A percentile compares a stretch with the other conserved stretches of the same genome.
Conservation (phyloP, 495 filamentous ascomycete species). For the Aspergillus baeticus region DNA sequence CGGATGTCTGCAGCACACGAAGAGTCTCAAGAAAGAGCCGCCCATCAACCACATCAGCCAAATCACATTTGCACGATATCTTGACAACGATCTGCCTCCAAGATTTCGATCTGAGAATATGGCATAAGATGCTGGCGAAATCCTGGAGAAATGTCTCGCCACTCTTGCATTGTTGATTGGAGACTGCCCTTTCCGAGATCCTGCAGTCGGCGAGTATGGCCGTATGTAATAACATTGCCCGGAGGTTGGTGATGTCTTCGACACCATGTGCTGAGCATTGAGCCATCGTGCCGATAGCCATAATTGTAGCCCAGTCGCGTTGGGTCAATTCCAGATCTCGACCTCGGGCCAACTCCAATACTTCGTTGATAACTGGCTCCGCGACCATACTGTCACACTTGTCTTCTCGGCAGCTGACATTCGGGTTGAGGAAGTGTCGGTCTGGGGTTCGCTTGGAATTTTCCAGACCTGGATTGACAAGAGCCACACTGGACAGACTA, state of each 20-base stretch:
- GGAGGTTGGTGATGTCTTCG: neutral
- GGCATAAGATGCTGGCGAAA: neutral
- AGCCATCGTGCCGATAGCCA: conserved; percentile 3
- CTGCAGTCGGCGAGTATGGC: conserved; percentile 15
- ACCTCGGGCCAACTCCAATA: neutral
- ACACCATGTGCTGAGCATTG: neutral
- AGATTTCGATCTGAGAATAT: conserved; percentile 2
- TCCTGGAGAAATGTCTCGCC: conserved; percentile 1
- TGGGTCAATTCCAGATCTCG: neutral
- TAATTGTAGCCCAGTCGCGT: conserved; percentile 6
- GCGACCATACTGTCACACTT: neutral
- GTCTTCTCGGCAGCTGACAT: neutral
- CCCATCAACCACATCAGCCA: conserved; percentile 66
- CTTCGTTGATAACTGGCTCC: neutral
- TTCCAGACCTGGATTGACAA: too few relatives aligned
- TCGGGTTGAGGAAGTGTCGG: neutral
- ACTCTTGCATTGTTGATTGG: neutral
- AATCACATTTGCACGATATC: conserved; percentile 37
- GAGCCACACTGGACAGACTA: too few relatives aligned
- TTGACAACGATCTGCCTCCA: conserved; percentile 19
- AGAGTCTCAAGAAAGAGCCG: conserved; percentile 46
- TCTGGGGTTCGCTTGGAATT: too few relatives aligned
- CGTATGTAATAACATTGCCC: conserved; percentile 15
- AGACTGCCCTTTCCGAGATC: conserved; percentile 1
- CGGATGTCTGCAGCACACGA: neutral